Base-by-base conservation (phyloP, 2,329 filamentous ascomycete genomes). In the Magnaporthiopsis poae region DNA sequence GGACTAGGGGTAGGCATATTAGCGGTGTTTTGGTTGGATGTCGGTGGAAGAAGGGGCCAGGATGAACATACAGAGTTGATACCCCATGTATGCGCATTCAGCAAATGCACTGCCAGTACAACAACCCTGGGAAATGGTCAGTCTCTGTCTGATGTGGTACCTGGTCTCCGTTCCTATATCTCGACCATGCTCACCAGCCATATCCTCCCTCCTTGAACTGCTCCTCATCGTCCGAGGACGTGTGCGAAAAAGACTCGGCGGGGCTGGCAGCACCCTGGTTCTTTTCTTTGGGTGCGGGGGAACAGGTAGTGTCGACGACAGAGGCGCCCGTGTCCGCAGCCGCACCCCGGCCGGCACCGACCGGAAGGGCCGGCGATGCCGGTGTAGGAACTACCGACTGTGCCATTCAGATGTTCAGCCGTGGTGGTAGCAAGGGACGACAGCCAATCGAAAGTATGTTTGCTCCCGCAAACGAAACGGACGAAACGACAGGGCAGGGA, bases 11-110 rank as follows among this genome's bases (percentile, higher is more conserved):
- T 31, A 56, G 46, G 5, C 1, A 25, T 1, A 21, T n/a, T 25
- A 25, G 46, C 18, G 46, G 21, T 8, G 4, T 11, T 46, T n/a
- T 25, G 21, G 21, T 25, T 9, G 13, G 11, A 56, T 11, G 7
- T 11, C 13, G 31, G 31, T 18, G 1, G 46, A 56, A 56, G 18
- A 52, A 18, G 39, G 15, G 39, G 15, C 15, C 39, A 56, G 46
- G 18, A 56, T n/a, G 8, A 9, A 56, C 46, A n/a, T 56, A 86
- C 83, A 66, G 84, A 86, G 74, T 91, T 92, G 68, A 92, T 78
- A 9, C 89, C 89, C 89, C 89, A 92, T 0, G 89, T 91, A 73
- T 91, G 88, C 9, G 82, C 85, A 72, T 90, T 90, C 67, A 90
- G 82, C 68, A 85, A 75, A 64, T 82, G 80, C 68, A 82, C 78